Evolutionary conservation across 768 basidiomycete genomes (phyloP), one percentile per base, ranked within the genome.

Genomic region (Lactarius pseudohatsudake): DNA sequence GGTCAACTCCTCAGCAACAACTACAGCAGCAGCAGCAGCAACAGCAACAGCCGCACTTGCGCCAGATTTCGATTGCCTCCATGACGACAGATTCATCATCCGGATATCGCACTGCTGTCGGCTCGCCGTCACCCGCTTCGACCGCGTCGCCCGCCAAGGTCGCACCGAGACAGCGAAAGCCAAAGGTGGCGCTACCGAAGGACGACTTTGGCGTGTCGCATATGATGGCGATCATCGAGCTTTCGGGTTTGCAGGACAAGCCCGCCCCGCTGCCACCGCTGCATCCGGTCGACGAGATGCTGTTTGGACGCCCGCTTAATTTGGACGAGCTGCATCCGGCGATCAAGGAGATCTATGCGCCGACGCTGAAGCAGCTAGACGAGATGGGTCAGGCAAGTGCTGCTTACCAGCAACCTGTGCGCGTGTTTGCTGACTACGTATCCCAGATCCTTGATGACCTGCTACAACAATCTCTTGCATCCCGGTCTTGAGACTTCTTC

Each of bases 161-260:
- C 43, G 82, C 78, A 64, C 74, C 78, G 1, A 77, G 78, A 50
- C 76, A 77, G 22, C 67, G 69, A 58, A 85, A 80, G 34, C 69
- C 70, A 68, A 82, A 77, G 55, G 79, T 82, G 40, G 74, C 84
- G 53, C 76, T 89, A 57, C 85, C 85, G n/a, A 83, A 82, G 67
- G 87, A 96, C 73, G 93, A 96, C 75, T 96, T 96, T 77, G 95
- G 95, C 2, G 79, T 96, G 30, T 78, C 85, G 9, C 83, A 87
- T 60, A 94, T 97, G 92, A 83, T 97, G 83, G 89, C 92, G 30
- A 81, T 96, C 53, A 94, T 97, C 63, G 89, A 94, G 75, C 82
- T 84, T 43, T 86, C 85, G 30, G 74, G 75, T 47, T 72, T 78
- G 61, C 72, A 74, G 38, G 80, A 76, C 64, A 74, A 73, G 59